Percentiles rank a stretch among this genome's conserved stretches.
These are phyloP conservation scores for Coniochaeta prunicola DNA, from an alignment of 2,329 filamentous ascomycete species.

Conservation along the genomic window DNA sequence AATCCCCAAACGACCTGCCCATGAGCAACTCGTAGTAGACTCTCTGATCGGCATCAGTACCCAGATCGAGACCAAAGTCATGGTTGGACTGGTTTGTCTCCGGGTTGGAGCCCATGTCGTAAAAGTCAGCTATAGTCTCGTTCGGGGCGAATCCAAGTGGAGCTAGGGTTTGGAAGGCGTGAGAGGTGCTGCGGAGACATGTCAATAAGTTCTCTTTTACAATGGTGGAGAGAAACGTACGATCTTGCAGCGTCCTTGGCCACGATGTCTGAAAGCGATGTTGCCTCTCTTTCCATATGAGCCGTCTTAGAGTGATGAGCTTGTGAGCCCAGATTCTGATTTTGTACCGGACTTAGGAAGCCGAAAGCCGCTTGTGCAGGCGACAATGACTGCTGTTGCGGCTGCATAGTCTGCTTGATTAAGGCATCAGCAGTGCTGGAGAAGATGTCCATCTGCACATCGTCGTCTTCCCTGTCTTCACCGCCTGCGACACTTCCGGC, in stretches of 20 bases:
- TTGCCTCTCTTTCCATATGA: constrained; percentile 9
- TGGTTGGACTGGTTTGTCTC: constrained; percentile 19
- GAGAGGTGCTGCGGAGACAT: constrained; percentile 18
- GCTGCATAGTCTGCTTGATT: not conserved
- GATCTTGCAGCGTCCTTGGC: constrained; percentile 26
- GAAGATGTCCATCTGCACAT: not conserved
- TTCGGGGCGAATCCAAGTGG: constrained; percentile 28
- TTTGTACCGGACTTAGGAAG: not conserved
- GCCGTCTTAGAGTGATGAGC: not conserved
- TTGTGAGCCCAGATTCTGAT: not conserved
- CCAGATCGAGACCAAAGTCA: constrained; percentile 17
- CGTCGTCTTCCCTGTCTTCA: constrained; percentile 4
- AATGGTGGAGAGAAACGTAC: constrained; percentile 13
- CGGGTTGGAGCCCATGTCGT: constrained; percentile 26
- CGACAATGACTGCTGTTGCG: constrained; percentile 4
- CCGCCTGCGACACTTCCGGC: constrained; percentile 1
- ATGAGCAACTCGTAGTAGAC: constrained; percentile 30
- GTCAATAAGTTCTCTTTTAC: not conserved
- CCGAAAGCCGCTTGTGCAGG: not conserved
- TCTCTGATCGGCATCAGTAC: constrained; percentile 25
- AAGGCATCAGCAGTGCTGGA: not conserved
- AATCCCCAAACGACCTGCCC: constrained; percentile 15
- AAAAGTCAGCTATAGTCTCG: constrained; percentile 28
- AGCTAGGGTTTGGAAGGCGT: constrained; percentile 25
- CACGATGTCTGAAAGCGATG: constrained; percentile 25